These are phyloP conservation scores for Effrenium voratum DNA, from an alignment of 73 alveolate genomes.

Conservation along the genomic window DNA sequence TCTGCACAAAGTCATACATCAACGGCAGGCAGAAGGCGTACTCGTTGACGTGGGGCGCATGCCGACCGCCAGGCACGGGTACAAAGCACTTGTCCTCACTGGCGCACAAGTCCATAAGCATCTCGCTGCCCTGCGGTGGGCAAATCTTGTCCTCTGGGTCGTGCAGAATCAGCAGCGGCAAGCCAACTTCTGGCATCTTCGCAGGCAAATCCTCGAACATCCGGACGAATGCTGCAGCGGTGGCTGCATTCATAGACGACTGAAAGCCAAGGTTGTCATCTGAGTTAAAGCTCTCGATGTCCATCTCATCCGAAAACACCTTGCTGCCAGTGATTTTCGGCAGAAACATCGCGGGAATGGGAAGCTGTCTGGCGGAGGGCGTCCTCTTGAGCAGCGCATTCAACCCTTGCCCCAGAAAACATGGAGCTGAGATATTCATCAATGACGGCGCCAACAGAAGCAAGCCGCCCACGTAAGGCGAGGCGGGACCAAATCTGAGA, in stretches of 20 bases:
- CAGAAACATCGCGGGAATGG: background rate
- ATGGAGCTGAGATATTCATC: background rate
- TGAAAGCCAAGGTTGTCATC: background rate
- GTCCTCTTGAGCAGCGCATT: background rate
- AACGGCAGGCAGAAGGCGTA: background rate
- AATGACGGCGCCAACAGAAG: background rate
- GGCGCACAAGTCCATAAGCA: background rate
- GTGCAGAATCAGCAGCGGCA: background rate
- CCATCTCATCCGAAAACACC: background rate
- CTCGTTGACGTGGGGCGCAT: conserved; percentile 4
- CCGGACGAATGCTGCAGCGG: background rate
- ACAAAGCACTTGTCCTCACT: background rate
- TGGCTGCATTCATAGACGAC: background rate
- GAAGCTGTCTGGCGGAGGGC: background rate
- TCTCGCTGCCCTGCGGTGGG: background rate
- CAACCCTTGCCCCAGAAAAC: background rate
- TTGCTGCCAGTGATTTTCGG: background rate
- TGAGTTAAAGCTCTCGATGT: background rate
- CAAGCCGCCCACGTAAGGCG: background rate
- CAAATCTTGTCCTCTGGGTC: background rate
- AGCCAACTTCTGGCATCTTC: background rate
- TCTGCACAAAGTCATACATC: background rate
- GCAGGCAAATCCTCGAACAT: background rate
- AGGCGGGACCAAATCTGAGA: background rate
- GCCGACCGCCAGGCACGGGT: background rate